Percentiles rank a stretch among this genome's conserved stretches.
Evolutionary conservation across 1,139 yeast genomes (phyloP).

Genomic region (Pneumocystis sp.): DNA sequence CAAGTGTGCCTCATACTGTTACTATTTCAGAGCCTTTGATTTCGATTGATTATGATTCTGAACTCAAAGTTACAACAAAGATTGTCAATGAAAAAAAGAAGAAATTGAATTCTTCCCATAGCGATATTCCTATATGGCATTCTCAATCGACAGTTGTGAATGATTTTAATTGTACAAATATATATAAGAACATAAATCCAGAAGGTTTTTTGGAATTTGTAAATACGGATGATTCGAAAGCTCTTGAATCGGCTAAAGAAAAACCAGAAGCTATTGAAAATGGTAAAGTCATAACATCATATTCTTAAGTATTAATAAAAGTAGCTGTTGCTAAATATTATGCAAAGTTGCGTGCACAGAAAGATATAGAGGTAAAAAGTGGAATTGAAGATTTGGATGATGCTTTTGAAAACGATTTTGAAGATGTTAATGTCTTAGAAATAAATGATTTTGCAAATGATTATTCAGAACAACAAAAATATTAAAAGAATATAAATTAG

Average conservation of each 20-base stretch:
- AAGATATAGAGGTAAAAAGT: not conserved
- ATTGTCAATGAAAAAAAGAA: conserved; percentile 33
- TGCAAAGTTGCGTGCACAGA: conserved; percentile 24
- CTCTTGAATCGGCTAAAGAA: conserved; percentile 29
- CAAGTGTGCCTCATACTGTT: not conserved
- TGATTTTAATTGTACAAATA: not conserved
- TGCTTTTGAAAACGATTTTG: not conserved
- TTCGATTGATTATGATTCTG: conserved; percentile 57
- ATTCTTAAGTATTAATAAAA: conserved; percentile 33
- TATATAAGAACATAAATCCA: conserved; percentile 21
- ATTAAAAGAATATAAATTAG: not conserved
- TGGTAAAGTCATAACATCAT: conserved; percentile 23
- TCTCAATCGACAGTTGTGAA: conserved; percentile 71
- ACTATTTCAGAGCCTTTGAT: not conserved
- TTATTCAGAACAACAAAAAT: not conserved
- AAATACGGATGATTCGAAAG: conserved; percentile 28
- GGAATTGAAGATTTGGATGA: not conserved
- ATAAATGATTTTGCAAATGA: not conserved
- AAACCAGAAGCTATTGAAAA: conserved; percentile 33
- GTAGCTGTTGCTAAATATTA: conserved; percentile 39
- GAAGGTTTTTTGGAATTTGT: conserved; percentile 28
- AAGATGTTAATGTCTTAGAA: not conserved
- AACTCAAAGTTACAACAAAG: conserved; percentile 73
- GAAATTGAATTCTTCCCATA: conserved; percentile 32
- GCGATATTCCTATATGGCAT: conserved; percentile 96